Base-by-base conservation (phyloP, 2,329 filamentous ascomycete genomes). In the Akanthomyces uredinophilus region DNA sequence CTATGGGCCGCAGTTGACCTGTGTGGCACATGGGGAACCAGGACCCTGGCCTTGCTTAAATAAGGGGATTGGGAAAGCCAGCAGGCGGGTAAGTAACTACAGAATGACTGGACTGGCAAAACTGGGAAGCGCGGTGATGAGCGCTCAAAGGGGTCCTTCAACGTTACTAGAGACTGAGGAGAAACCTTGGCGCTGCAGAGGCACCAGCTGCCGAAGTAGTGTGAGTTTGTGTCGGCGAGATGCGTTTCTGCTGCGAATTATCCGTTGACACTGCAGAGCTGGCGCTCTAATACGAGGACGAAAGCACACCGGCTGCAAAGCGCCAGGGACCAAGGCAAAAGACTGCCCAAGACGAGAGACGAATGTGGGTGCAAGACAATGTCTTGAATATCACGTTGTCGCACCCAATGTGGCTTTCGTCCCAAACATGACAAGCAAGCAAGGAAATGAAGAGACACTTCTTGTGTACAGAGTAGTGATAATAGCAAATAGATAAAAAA, bases 1-100 rank as follows among this genome's bases (percentile, higher is more conserved):
- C 57, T 46, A 44, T 52, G 57, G 57, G 22, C 57, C 37, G 22
- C 43, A 35, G 22, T 24, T 60, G 57, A 41, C 57, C 57, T 22
- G 57, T 60, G 56, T 50, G 35, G 4, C 47, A 41, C 20, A 22
- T 22, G 56, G 56, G 22, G 35, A 20, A 4, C 11, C 39, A 22
- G 37, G 47, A 35, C 56, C 56, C 56, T 52, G 37, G 47, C 47
- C 47, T 22, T 4, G 22, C n/a, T n/a, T n/a, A 49, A 47, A 60
- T 52, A 44, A 20, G 39, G 27, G 47, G 18, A 50, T 7, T 11
- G 11, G 44, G 53, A 18, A 22, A 24, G 18, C 11, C 16, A 52
- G n/a, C n/a, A n/a, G n/a, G n/a, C n/a, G n/a, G n/a, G n/a, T n/a
- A n/a, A n/a, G n/a, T n/a, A n/a, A n/a, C n/a, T n/a, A n/a, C n/a